Evolutionary conservation across 2,329 filamentous ascomycete genomes (phyloP).

Genomic region (Hypoxylon sp.): DNA sequence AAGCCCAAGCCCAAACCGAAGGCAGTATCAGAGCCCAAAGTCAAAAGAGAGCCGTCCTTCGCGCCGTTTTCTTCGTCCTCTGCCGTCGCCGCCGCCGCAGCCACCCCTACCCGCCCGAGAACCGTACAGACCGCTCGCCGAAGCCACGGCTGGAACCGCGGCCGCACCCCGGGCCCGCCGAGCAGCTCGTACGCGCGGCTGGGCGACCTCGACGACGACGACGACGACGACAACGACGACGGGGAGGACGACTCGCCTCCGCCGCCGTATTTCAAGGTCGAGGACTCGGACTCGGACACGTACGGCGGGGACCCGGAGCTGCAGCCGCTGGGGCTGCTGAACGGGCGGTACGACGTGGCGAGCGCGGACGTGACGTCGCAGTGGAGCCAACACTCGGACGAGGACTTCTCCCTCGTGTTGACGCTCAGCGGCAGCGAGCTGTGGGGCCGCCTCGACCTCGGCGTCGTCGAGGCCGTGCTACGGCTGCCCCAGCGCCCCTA

Average conservation of each 20-base stretch:
- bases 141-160: conserved; percentile 34
- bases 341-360: conserved; percentile 54
- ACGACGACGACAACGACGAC: conserved; percentile 29
- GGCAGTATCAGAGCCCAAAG: conserved; percentile 1
- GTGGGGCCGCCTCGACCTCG: conserved; percentile 57
- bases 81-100: conserved; percentile 1
- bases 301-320: conserved; percentile 17
- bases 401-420: conserved; percentile 48
- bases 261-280: no score
- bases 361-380: conserved; percentile 39
- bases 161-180: conserved; percentile 32
- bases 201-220: conserved; percentile 27
- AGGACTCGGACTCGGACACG: no score
- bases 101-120: conserved; percentile 14
- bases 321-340: conserved; percentile 49
- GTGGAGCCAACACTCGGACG: conserved; percentile 43
- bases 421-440: conserved; percentile 50
- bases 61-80: conserved; percentile 5
- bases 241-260: not conserved
- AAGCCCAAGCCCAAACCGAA: conserved; percentile 8
- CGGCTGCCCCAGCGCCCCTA: conserved; percentile 49
- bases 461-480: conserved; percentile 53
- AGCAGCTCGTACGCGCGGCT: not conserved
- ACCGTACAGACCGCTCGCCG: conserved; percentile 36
- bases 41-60: conserved; percentile 6